Conservation (phyloP, 208 protist species). For the Trypanosoma scelopori region DNA sequence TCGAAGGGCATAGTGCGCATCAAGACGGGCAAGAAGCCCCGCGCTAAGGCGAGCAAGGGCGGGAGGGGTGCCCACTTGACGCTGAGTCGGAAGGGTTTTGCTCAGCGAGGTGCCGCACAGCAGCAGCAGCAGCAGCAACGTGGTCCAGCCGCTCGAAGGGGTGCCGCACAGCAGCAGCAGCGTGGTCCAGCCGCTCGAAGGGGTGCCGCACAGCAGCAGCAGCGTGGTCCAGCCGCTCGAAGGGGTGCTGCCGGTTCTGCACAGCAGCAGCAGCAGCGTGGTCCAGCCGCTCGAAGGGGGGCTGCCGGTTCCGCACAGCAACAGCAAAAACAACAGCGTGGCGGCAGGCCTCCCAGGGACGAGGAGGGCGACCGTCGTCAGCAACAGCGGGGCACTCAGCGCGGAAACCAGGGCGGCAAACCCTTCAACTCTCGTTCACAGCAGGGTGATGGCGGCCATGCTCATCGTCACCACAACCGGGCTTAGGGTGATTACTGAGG, state of each 20-base stretch:
- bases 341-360: slow-evolving; percentile 15
- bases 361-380: slow-evolving; percentile 11
- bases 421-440: no score
- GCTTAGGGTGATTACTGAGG: no score
- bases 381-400: not conserved
- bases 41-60: slow-evolving; percentile 44
- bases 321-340: slow-evolving; percentile 15
- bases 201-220: not conserved
- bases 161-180: not conserved
- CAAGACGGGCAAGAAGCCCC: slow-evolving; percentile 83
- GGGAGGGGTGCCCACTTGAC: slow-evolving; percentile 34
- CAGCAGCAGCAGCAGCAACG: slow-evolving; percentile 1
- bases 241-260: not conserved
- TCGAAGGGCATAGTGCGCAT: slow-evolving; percentile 80
- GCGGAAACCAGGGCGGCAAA: slow-evolving; percentile 12
- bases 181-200: slow-evolving; percentile 3
- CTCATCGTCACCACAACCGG: no score
- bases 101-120: not conserved
- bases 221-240: not conserved
- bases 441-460: no score
- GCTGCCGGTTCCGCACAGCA: slow-evolving; percentile 14
- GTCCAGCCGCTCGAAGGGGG: slow-evolving; percentile 3
- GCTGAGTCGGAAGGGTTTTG: slow-evolving; percentile 6
- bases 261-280: slow-evolving; percentile 1
- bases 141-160: slow-evolving; percentile 4